These are phyloP conservation scores for Fusarium sp. DNA, from an alignment of 2,329 filamentous ascomycete species.

Conservation along the genomic window DNA sequence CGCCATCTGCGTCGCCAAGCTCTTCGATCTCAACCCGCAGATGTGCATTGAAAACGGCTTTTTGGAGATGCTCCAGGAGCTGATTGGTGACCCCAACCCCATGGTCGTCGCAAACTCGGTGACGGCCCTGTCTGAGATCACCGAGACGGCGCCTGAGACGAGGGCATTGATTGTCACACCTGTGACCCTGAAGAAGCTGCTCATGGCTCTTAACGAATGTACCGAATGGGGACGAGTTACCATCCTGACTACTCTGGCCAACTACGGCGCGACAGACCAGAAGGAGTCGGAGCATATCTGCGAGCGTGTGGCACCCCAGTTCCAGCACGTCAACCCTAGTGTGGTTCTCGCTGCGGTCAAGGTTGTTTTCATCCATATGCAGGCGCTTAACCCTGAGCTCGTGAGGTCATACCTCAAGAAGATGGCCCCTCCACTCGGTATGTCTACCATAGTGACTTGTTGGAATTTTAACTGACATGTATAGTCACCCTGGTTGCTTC, in stretches of 20 bases:
- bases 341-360: constrained; percentile 98
- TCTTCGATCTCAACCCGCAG: constrained; percentile 92
- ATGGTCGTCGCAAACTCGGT: constrained; percentile 99
- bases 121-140: constrained; percentile 91
- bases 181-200: constrained; percentile 89
- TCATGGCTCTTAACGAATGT: constrained; percentile 97
- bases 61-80: constrained; percentile 89
- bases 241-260: constrained; percentile 87
- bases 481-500: constrained; percentile 95
- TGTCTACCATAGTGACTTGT: constrained; percentile 40
- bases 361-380: constrained; percentile 97
- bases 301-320: constrained; percentile 94
- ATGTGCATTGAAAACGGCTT: constrained; percentile 99
- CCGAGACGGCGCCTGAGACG: constrained; percentile 90
- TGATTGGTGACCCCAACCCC: constrained; percentile 97
- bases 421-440: constrained; percentile 95
- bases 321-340: constrained; percentile 97
- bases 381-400: constrained; percentile 79
- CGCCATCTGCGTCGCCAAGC: constrained; percentile 96
- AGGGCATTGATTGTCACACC: constrained; percentile 86
- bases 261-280: constrained; percentile 86
- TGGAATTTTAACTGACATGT: not conserved
- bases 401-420: constrained; percentile 93
- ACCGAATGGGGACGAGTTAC: constrained; percentile 98
- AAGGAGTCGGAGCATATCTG: constrained; percentile 99